Conservation (phyloP, 2,329 filamentous ascomycete genomes). For the Onygenales sp. region DNA sequence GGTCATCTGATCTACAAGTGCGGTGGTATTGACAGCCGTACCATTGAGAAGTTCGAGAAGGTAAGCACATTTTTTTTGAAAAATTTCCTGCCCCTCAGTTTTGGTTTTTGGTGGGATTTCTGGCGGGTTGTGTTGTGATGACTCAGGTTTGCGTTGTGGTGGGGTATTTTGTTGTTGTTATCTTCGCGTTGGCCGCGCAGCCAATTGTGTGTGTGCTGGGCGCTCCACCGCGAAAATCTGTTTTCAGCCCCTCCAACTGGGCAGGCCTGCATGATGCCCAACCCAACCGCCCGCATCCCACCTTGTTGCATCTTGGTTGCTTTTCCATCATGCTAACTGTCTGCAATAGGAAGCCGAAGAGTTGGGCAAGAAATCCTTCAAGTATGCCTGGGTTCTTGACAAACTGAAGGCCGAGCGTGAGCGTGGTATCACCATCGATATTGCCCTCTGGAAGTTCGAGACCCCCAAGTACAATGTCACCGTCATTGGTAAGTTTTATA, state of each 20-base stretch:
- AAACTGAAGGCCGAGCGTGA: constrained; percentile 99
- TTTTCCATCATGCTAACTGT: constrained; percentile 10
- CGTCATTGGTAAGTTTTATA: constrained; percentile 67
- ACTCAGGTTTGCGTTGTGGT: background rate
- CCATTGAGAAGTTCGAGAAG: constrained; percentile 99
- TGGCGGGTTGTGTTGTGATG: background rate
- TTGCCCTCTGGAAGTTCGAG: constrained; percentile 99
- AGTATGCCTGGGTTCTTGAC: constrained; percentile 99
- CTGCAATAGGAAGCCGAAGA: constrained; percentile 80
- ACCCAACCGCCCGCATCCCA: background rate
- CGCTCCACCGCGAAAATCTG: background rate
- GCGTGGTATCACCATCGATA: constrained; percentile 99
- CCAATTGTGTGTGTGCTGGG: background rate
- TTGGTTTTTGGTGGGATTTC: constrained; percentile 1
- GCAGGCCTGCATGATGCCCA: background rate
- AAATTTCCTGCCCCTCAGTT: constrained; percentile 19
- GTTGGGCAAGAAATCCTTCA: constrained; percentile 99
- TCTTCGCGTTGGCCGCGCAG: background rate
- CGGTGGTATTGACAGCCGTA: constrained; percentile 99
- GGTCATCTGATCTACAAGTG: constrained; percentile 99
- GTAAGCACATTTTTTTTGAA: constrained; percentile 43
- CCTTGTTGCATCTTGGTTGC: background rate
- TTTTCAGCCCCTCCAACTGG: background rate
- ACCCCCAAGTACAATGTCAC: constrained; percentile 96
- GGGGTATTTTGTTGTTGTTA: background rate